Base-by-base conservation (phyloP, 768 basidiomycete genomes). In the Phlebiopsis gigantea region DNA sequence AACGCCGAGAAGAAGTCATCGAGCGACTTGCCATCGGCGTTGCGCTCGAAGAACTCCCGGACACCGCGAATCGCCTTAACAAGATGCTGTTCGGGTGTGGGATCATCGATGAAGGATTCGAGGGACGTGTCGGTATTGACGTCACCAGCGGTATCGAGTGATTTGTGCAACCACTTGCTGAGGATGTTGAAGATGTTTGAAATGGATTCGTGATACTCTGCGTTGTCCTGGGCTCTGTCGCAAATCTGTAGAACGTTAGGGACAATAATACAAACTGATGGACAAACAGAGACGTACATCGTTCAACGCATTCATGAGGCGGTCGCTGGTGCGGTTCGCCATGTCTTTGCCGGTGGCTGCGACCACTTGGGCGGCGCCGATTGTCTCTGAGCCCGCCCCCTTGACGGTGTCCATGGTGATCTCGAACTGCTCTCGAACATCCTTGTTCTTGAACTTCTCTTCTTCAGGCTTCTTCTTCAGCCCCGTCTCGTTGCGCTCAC, bases 401-500 rank as follows among this genome's bases (percentile, higher is more conserved):
- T 85, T 88, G 9, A 80, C 72, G 0, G 77, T 77, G 28, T 88
- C 88, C 81, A 89, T 84, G 0, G 82, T 77, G 60, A 80, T 79
- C 69, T 87, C 83, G 65, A 85, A 90, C 25, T 76, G 73, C 6
- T 75, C 76, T 64, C 79, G 79, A 3, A 73, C 57, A 28, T 87
- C 83, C 5, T 72, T 59, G 10, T 67, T 65, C 46, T 64, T 57
- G 48, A 67, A 66, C 55, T 79, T 75, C 53, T 78, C 73, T 58
- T 84, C 76, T 0, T 78, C 63, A 0, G 78, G 70, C 61, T 77
- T 65, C 67, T 75, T 76, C 61, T 78, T 79, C 43, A 84, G 69
- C 0, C 88, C 87, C 0, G 82, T 63, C 22, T 75, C 68, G 60
- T 83, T 82, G 46, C 85, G 73, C 64, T 85, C 74, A 4, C 87